Base-by-base conservation (phyloP, 805 yeast genomes). In the Candida methanosorbosa region DNA sequence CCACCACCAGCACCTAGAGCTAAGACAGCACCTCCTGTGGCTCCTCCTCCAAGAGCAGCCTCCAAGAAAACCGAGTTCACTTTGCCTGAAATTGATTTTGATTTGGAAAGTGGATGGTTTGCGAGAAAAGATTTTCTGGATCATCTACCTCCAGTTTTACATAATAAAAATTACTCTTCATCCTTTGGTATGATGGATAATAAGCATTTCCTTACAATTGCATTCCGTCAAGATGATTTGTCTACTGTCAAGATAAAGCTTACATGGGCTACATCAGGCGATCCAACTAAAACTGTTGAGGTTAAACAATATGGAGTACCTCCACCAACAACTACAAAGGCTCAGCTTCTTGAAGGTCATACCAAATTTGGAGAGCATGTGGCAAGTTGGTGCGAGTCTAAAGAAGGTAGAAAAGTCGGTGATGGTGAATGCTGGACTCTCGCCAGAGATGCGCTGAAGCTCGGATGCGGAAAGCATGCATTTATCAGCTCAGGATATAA, bases 351-450 rank as follows among this genome's bases (percentile, higher is more conserved):
- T 1, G 49, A 44, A 4, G 63, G 63, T 27, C 55, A 61, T 30
- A 38, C 54, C 17, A 53, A 52, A 32, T 73, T 56, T 45, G 76
- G 78, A n/a, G 70, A 66, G 15, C 65, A 71, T 42, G 61, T 74
- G 9, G 77, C 75, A 3, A 55, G 64, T 20, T 74, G 80, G 81
- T 60, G 68, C 48, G 74, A 70, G 40, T 66, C 61, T 18, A 61
- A 63, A 16, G 42, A 55, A 22, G 77, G 77, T 7, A 56, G 61
- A 32, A 50, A 53, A 33, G 76, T 74, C 9, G 78, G 76, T 2
- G 50, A 64, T 27, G 81, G 81, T 6, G 79, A 74, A 43, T 73
- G 81, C 43, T 74, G 79, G 79, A 75, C 75, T 23, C 60, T 74
- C 38, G 80, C 78, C 0, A 67, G 61, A 34, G 71, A 70, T 32